Evolutionary conservation across 306 rosid genomes (phyloP).

Genomic region (Coriaria nepalensis): DNA sequence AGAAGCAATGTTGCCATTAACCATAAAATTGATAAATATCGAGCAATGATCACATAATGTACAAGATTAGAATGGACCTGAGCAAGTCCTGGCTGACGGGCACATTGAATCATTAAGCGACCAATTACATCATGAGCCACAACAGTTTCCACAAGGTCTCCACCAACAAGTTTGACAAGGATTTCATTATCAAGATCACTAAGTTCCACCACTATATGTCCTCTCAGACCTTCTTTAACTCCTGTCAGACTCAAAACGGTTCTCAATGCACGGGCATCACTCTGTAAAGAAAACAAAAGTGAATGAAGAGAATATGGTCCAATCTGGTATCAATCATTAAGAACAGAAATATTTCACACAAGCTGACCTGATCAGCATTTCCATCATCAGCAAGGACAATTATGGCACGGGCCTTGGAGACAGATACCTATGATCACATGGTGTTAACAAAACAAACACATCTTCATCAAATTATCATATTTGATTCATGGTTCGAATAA

Average conservation of each 20-base stretch:
- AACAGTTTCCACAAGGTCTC: slow-evolving; percentile 89
- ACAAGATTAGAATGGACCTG: slow-evolving; percentile 44
- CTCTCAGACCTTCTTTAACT: slow-evolving; percentile 72
- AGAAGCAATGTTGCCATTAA: no score
- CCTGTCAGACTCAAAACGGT: slow-evolving; percentile 83
- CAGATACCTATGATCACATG: slow-evolving; percentile 51
- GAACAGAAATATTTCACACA: slow-evolving; percentile 11
- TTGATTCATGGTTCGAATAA: no score
- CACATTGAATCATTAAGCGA: slow-evolving; percentile 95
- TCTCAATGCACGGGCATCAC: slow-evolving; percentile 91
- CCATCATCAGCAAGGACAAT: slow-evolving; percentile 91
- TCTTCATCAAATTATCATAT: no score
- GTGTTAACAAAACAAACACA: slow-evolving; percentile 10
- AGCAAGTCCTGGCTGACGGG: slow-evolving; percentile 96
- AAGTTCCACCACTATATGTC: slow-evolving; percentile 83
- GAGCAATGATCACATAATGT: no score
- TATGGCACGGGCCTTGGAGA: slow-evolving; percentile 86
- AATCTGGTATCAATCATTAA: slow-evolving; percentile 7
- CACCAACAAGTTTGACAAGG: slow-evolving; percentile 93
- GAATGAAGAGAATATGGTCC: slow-evolving; percentile 16
- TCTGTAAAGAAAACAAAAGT: slow-evolving; percentile 38
- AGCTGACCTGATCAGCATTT: slow-evolving; percentile 90
- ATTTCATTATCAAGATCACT: slow-evolving; percentile 86
- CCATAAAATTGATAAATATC: no score
- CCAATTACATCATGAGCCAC: slow-evolving; percentile 97